A percentile compares a stretch with the other conserved stretches of the same genome.
Evolutionary conservation across 768 basidiomycete species (phyloP).

Genomic region (Hortiboletus campestris): DNA sequence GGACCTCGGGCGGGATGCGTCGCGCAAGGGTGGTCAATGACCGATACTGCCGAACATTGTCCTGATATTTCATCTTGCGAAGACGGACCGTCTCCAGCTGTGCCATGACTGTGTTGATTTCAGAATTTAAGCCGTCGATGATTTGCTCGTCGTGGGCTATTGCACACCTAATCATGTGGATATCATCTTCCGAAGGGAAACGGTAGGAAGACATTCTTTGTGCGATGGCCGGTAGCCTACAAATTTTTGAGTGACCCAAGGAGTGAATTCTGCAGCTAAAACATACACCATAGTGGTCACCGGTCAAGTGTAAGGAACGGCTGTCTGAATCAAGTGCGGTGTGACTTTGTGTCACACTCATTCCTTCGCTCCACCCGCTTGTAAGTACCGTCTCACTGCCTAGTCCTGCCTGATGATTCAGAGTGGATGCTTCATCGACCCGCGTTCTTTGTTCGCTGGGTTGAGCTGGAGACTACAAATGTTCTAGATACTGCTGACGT

Average conservation of each 20-base stretch:
- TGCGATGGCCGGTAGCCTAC: slow-evolving; percentile 9
- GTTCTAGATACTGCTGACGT: slow-evolving; percentile 95
- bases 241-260: background rate
- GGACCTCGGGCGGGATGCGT: slow-evolving; percentile 54
- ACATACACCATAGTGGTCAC: slow-evolving; percentile 14
- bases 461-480: slow-evolving; percentile 71
- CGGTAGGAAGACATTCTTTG: slow-evolving; percentile 18
- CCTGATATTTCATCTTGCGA: slow-evolving; percentile 40
- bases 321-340: background rate
- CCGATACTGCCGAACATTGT: slow-evolving; percentile 42
- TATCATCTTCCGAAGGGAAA: slow-evolving; percentile 21
- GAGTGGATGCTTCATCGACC: slow-evolving; percentile 90
- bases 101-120: slow-evolving; percentile 41
- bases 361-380: background rate
- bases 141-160: slow-evolving; percentile 40
- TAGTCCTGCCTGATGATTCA: slow-evolving; percentile 66
- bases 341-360: slow-evolving; percentile 20
- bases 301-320: no score
- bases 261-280: background rate
- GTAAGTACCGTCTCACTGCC: slow-evolving; percentile 21
- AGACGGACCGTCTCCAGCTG: slow-evolving; percentile 43
- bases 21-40: slow-evolving; percentile 54
- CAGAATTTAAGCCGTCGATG: slow-evolving; percentile 40
- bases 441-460: slow-evolving; percentile 46
- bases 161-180: slow-evolving; percentile 13